Percentiles rank a stretch among this genome's conserved stretches.
Conservation (phyloP, 768 basidiomycete species). For the Royoungia palumana region DNA sequence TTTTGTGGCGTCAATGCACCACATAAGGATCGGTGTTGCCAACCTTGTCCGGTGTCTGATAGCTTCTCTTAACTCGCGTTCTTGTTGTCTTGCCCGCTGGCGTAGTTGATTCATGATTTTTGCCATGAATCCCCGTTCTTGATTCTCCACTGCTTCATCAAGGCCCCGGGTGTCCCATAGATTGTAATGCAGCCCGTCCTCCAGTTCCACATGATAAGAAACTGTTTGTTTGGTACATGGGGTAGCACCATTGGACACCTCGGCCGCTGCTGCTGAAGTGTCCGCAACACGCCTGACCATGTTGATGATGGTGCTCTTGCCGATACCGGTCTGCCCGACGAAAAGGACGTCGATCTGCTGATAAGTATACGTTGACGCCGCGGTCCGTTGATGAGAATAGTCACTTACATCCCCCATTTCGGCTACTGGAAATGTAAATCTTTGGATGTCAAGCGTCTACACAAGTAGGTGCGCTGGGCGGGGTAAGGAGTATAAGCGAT, state of each 20-base stretch:
- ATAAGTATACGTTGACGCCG: constrained; percentile 1
- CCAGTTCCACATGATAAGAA: constrained; percentile 6
- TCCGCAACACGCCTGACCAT: constrained; percentile 20
- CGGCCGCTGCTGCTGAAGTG: not conserved
- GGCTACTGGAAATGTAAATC: not conserved
- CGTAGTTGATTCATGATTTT: constrained; percentile 13
- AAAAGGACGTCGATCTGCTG: constrained; percentile 21
- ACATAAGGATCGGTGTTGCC: constrained; percentile 18
- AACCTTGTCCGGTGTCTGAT: constrained; percentile 7
- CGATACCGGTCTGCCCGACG: constrained; percentile 25
- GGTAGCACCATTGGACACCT: constrained; percentile 16
- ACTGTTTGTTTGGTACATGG: constrained; percentile 17
- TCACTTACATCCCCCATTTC: constrained; percentile 19
- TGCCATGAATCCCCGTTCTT: constrained; percentile 3
- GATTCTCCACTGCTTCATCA: constrained; percentile 16
- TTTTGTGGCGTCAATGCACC: constrained; percentile 25
- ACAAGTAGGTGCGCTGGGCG: not conserved
- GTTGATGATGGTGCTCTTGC: constrained; percentile 25
- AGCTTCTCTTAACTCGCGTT: constrained; percentile 16
- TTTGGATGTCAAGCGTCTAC: not conserved
- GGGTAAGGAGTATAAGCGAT: constrained; percentile 3
- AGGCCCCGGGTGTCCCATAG: constrained; percentile 28
- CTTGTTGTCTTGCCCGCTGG: constrained; percentile 9
- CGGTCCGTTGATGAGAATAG: not conserved
- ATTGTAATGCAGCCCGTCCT: constrained; percentile 2